Evolutionary conservation across 177 flowering plant genomes (phyloP).

Genomic region (Telopea speciosissima): DNA sequence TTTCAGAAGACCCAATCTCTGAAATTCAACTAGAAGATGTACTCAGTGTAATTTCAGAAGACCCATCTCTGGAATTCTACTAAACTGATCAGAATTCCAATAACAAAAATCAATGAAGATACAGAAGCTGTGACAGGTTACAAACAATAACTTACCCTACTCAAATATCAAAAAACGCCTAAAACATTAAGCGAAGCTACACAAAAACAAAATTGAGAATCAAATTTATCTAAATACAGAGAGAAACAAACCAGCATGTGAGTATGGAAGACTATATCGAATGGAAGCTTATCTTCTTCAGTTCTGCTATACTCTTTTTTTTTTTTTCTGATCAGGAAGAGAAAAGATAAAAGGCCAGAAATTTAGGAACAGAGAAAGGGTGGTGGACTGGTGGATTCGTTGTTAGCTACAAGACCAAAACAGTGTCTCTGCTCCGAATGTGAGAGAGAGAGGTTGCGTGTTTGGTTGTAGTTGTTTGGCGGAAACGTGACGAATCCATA

Average conservation of each 20-base stretch:
- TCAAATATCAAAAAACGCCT: no score
- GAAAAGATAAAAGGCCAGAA: not conserved
- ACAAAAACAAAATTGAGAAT: no score
- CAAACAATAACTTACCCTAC: not conserved
- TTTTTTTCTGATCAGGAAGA: not conserved
- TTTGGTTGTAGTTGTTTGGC: no score
- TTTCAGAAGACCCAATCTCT: no score
- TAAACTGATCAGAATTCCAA: not conserved
- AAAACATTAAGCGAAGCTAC: no score
- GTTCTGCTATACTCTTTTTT: conserved; percentile 8
- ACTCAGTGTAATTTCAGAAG: conserved; percentile 5
- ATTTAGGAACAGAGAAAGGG: not conserved
- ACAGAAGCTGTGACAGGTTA: not conserved
- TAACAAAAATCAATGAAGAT: not conserved
- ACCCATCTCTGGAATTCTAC: conserved; percentile 12
- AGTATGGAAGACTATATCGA: conserved; percentile 10
- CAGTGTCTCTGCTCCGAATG: not conserved
- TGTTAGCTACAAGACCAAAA: not conserved
- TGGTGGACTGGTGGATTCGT: no score
- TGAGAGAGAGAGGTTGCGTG: not conserved
- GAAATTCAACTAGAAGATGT: not conserved
- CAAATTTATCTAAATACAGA: not conserved
- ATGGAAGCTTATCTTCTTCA: not conserved
- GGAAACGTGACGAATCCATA: no score
- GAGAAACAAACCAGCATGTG: conserved; percentile 5